phyloP scores from a whole-genome alignment of 768 basidiomycete genomes.

The Auricularia cornea region DNA sequence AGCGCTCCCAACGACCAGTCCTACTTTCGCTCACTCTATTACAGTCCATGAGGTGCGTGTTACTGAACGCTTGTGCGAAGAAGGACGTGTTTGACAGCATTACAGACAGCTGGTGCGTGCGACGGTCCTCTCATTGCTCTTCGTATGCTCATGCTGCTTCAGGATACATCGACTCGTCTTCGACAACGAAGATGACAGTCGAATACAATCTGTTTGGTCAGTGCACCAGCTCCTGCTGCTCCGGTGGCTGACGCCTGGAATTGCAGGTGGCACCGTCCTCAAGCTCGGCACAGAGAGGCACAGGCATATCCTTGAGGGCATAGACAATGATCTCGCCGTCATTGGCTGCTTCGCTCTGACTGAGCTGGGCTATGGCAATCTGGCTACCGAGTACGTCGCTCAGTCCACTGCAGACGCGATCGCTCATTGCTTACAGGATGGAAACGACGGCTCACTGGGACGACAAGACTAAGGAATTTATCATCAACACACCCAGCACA shows the following conservation, averaged over 20 bases:
- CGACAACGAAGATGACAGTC: background rate
- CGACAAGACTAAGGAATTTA: background rate
- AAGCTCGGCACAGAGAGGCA: background rate
- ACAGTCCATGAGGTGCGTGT: background rate
- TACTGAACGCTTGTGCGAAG: background rate
- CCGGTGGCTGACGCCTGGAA: background rate
- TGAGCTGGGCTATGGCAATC: background rate
- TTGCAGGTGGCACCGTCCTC: background rate
- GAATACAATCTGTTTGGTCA: background rate
- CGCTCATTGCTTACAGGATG: background rate
- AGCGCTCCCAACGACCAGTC: no score
- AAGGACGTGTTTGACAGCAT: background rate
- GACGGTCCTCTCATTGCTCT: background rate
- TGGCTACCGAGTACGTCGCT: background rate
- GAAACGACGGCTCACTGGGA: constrained; percentile 1
- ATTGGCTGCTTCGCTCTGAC: background rate
- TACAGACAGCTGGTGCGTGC: background rate
- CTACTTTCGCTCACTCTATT: no score
- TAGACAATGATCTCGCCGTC: background rate
- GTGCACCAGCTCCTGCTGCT: background rate
- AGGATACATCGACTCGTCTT: background rate
- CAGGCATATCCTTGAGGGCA: background rate
- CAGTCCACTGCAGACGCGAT: background rate
- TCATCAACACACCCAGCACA: background rate
- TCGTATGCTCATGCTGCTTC: background rate